Base-by-base conservation (phyloP, 768 basidiomycete genomes). In the Trametes cingulata region DNA sequence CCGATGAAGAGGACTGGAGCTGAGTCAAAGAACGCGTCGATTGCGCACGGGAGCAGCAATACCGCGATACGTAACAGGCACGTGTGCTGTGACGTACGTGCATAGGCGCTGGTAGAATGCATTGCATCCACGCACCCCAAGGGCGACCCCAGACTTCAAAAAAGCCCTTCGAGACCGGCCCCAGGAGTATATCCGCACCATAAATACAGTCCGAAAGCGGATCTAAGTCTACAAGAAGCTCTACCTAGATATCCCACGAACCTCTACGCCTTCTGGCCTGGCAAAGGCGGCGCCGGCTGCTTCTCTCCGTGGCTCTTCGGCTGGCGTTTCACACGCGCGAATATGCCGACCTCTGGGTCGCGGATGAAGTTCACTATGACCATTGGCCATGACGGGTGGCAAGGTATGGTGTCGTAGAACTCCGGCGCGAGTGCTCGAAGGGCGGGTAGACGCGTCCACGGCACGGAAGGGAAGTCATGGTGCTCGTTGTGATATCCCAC, bases 401-500 rank as follows among this genome's bases (percentile, higher is more conserved):
- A 82, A 0, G 95, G 93, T 24, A 98, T 80, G 5, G 77, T 82
- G 65, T 93, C 91, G 75, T 99, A 99, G 71, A 90, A 95, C 73
- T 98, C 96, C 3, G 88, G 90, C 7, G 95, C 96, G 27, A 97
- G 80, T 2, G 81, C 80, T 29, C 87, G 86, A 20, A 99, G 84
- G 6, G 84, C 83, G 1, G 95, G 92, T 0, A 98, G 82, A 22
- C 91, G 86, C 17, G 95, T 98, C 97, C 97, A 99, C 1, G 97
- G 83, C 0, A 99, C 75, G 13, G 94, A 94, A 8, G 97, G 95
- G 75, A 99, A 98, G 75, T 99, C 97, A 75, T 99, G 97, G 74
- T 99, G 97, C 69, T 98, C 97, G 74, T 99, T 98, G 73, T 99
- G 97, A 71, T 98, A 98, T 39, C 97, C 97, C 65, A 98, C 93